Conservation (phyloP, 2,329 filamentous ascomycete genomes). For the Colletotrichum sp. region DNA sequence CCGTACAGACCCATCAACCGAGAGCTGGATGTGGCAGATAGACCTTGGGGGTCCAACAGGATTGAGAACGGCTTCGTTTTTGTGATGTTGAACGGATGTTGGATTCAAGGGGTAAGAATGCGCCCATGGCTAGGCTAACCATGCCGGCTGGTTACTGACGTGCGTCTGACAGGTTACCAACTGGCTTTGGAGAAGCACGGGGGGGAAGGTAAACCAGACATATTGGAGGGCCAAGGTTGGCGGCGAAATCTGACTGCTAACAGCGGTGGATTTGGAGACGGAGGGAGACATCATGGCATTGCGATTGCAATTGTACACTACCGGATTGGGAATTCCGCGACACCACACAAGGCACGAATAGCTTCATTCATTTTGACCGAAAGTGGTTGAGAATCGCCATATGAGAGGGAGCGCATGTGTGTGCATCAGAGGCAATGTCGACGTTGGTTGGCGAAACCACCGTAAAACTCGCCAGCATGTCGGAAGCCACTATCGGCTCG, state of each 20-base stretch:
- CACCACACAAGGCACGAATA: background rate
- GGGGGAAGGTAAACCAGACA: slow-evolving; percentile 45
- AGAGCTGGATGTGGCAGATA: slow-evolving; percentile 22
- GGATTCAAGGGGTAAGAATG: slow-evolving; percentile 11
- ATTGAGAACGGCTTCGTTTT: slow-evolving; percentile 25
- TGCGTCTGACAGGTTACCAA: background rate
- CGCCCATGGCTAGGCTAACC: background rate
- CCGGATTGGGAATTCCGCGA: background rate
- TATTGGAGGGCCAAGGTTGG: slow-evolving; percentile 58
- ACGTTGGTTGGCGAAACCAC: background rate
- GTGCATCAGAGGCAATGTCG: background rate
- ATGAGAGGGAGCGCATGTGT: background rate
- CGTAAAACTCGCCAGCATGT: background rate
- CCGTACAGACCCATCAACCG: slow-evolving; percentile 26
- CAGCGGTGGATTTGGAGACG: background rate
- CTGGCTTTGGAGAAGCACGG: slow-evolving; percentile 15
- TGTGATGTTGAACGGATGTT: slow-evolving; percentile 29
- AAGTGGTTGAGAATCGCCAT: background rate
- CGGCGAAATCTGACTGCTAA: slow-evolving; percentile 48
- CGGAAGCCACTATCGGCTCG: background rate
- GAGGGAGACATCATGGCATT: background rate
- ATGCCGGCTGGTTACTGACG: background rate
- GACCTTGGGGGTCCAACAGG: slow-evolving; percentile 20
- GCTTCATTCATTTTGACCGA: background rate
- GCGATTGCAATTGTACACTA: background rate